Percentiles rank a stretch among this genome's conserved stretches.
Conservation (phyloP, 208 protist genomes). For the Novymonas esmeraldas region DNA sequence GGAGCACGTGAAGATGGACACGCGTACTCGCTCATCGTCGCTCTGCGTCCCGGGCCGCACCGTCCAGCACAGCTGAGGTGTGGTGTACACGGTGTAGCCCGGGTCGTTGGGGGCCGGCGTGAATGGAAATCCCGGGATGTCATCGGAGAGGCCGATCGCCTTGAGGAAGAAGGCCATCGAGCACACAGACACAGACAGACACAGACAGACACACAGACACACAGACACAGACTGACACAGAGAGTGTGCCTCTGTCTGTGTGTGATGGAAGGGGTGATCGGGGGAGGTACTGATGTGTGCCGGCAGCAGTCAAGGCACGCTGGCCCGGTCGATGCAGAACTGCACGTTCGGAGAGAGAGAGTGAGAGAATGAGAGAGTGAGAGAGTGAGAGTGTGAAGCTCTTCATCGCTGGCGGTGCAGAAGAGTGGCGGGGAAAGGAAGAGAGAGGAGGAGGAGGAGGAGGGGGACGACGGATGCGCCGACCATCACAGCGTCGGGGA, state of each 20-base stretch:
- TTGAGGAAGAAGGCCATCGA: conserved; percentile 76
- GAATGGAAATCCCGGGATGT: conserved; percentile 82
- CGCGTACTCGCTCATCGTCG: conserved; percentile 42
- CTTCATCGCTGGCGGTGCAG: too few species aligned
- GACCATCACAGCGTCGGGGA: too few species aligned
- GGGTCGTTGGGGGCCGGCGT: conserved; percentile 32
- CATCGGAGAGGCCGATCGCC: conserved; percentile 62
- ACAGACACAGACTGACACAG: not conserved
- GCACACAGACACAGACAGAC: not conserved
- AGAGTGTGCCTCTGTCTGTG: conserved; percentile 9
- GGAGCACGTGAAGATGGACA: conserved; percentile 66
- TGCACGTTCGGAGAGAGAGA: too few species aligned
- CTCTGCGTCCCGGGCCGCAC: conserved; percentile 42
- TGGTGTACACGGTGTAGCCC: conserved; percentile 22
- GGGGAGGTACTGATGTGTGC: too few species aligned
- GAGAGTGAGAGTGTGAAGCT: too few species aligned
- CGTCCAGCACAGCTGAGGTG: conserved; percentile 50
- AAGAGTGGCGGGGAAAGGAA: too few species aligned
- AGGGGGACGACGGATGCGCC: too few species aligned
- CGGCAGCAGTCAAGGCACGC: too few species aligned
- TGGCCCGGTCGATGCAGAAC: too few species aligned
- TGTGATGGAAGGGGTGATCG: too few species aligned
- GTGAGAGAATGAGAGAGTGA: too few species aligned
- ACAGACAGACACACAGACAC: not conserved
- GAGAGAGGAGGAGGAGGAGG: too few species aligned